phyloP scores from a whole-genome alignment of 108 stramenopile genomes.

The Skeletonema costatum region DNA sequence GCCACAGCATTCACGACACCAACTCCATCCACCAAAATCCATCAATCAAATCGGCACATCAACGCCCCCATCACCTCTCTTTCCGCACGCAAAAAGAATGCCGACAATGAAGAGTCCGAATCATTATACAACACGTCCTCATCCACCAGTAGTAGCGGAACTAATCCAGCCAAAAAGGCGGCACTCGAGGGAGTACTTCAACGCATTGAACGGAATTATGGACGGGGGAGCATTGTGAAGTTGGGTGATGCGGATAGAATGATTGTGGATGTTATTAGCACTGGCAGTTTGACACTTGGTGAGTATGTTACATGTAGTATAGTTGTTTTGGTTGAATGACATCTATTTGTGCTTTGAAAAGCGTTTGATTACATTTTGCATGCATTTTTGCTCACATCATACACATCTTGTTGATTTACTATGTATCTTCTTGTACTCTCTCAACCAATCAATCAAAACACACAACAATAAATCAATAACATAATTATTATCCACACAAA shows the following conservation, averaged over 20 bases:
- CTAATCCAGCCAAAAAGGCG: conserved; percentile 65
- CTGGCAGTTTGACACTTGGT: conserved; percentile 91
- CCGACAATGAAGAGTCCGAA: neutral
- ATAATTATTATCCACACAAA: neutral
- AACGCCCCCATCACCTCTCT: neutral
- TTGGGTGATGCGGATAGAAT: conserved; percentile 78
- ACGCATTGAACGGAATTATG: conserved; percentile 91
- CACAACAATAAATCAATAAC: neutral
- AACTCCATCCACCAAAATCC: neutral
- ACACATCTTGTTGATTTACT: too few relatives aligned
- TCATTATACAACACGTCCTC: neutral
- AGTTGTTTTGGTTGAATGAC: neutral
- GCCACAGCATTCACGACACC: neutral
- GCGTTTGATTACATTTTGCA: neutral
- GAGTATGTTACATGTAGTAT: conserved; percentile 5
- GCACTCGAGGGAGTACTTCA: conserved; percentile 91
- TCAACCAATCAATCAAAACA: neutral
- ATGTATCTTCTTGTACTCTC: too few relatives aligned
- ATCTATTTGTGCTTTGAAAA: neutral
- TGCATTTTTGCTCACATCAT: neutral
- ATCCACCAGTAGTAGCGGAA: neutral
- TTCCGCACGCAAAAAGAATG: neutral
- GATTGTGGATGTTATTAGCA: conserved; percentile 83
- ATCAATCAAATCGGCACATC: neutral
- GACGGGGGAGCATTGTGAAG: conserved; percentile 88